A percentile compares a stretch with the other conserved stretches of the same genome.
Conservation (phyloP, 1,139 yeast species). For the Protomyces lactucae-debilis region DNA sequence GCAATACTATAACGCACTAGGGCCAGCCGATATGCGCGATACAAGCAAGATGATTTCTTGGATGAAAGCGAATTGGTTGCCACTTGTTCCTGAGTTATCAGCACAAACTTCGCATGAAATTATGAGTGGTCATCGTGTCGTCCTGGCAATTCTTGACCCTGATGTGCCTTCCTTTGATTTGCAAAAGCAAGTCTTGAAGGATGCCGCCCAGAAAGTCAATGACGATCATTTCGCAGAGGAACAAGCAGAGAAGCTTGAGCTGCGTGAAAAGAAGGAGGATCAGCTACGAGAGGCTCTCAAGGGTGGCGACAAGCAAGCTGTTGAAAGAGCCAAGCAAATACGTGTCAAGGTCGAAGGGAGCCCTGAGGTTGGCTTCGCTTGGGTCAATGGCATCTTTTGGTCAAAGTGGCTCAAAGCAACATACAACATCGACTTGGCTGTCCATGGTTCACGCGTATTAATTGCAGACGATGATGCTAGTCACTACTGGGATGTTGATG, state of each 20-base stretch:
- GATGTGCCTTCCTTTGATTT: slow-evolving; percentile 34
- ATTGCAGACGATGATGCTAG: slow-evolving; percentile 38
- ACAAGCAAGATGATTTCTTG: slow-evolving; percentile 37
- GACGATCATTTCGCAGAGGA: slow-evolving; percentile 35
- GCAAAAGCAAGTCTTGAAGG: slow-evolving; percentile 37
- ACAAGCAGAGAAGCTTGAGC: slow-evolving; percentile 36
- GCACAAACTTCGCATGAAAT: slow-evolving; percentile 40
- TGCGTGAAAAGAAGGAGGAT: slow-evolving; percentile 39
- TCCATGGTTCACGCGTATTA: slow-evolving; percentile 35
- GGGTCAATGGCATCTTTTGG: slow-evolving; percentile 42
- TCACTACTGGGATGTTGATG: slow-evolving; percentile 38
- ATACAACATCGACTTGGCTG: slow-evolving; percentile 35
- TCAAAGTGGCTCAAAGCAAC: slow-evolving; percentile 40
- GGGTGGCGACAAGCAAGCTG: slow-evolving; percentile 38
- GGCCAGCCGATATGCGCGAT: slow-evolving; percentile 41
- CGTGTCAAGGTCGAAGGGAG: slow-evolving; percentile 35
- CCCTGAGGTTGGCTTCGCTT: slow-evolving; percentile 40
- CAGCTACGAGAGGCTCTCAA: slow-evolving; percentile 40
- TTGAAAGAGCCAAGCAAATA: slow-evolving; percentile 37
- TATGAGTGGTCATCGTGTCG: slow-evolving; percentile 37
- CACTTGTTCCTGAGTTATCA: slow-evolving; percentile 41
- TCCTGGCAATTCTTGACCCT: slow-evolving; percentile 40
- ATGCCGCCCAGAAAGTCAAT: slow-evolving; percentile 36
- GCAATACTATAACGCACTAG: slow-evolving; percentile 37
- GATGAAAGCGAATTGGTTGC: slow-evolving; percentile 40